These are phyloP conservation scores for thale cress (Arabidopsis thaliana) DNA, from an alignment of 345 rosid genomes.

Conservation along the genomic window DNA sequence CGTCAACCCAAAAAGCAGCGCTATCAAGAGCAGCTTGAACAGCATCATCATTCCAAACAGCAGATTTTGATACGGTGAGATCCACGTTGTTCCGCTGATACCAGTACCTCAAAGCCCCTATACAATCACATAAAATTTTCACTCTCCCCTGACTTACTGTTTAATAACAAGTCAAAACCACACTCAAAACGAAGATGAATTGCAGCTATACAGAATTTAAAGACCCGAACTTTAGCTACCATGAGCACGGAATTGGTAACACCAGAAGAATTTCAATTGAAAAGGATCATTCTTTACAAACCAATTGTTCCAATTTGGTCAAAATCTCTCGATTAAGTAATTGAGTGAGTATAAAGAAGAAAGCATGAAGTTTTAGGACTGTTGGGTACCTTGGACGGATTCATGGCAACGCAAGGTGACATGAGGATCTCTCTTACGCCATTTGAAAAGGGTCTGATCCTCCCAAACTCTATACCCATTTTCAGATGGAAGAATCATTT, in stretches of 20 bases:
- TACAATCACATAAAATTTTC: slow-evolving; percentile 8
- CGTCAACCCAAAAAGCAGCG: slow-evolving; percentile 83
- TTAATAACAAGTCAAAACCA: slow-evolving; percentile 3
- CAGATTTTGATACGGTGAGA: slow-evolving; percentile 60
- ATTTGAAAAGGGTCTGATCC: slow-evolving; percentile 78
- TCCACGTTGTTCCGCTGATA: slow-evolving; percentile 79
- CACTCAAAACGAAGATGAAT: neutral
- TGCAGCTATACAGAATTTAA: slow-evolving; percentile 18
- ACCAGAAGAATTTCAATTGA: neutral
- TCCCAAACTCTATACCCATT: slow-evolving; percentile 76
- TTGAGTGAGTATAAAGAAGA: neutral
- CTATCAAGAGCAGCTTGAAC: slow-evolving; percentile 71
- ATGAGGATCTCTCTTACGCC: slow-evolving; percentile 91
- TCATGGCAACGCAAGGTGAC: slow-evolving; percentile 90
- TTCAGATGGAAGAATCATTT: slow-evolving; percentile 58
- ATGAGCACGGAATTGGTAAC: neutral
- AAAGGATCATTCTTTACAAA: neutral
- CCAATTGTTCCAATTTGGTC: slow-evolving; percentile 15
- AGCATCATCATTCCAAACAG: slow-evolving; percentile 94
- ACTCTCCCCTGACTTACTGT: slow-evolving; percentile 6
- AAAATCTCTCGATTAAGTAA: neutral
- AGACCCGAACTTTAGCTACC: slow-evolving; percentile 18
- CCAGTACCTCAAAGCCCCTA: slow-evolving; percentile 90
- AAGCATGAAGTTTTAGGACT: neutral
- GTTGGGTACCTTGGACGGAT: slow-evolving; percentile 66